A percentile compares a stretch with the other conserved stretches of the same genome.
These are phyloP conservation scores for Lasiosphaeria miniovina DNA, from an alignment of 495 filamentous ascomycete genomes.

Conservation along the genomic window DNA sequence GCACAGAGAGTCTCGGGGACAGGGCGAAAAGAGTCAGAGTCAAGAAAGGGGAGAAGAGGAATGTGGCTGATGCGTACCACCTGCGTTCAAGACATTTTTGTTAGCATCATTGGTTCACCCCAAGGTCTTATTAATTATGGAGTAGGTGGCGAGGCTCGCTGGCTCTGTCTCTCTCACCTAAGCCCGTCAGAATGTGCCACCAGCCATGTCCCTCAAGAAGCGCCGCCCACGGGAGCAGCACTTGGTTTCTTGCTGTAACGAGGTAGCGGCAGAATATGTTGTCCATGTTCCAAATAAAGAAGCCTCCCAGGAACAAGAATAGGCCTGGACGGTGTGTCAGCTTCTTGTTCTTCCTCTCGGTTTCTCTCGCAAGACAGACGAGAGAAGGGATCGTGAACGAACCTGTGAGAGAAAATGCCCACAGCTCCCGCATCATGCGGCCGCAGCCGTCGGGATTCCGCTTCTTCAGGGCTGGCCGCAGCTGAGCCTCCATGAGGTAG, in stretches of 20 bases:
- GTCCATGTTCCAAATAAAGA: slow-evolving; percentile 84
- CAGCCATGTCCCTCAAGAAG: slow-evolving; percentile 92
- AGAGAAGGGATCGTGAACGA: neutral
- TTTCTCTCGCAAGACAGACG: neutral
- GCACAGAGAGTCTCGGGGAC: slow-evolving; percentile 35
- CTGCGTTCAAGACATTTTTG: slow-evolving; percentile 19
- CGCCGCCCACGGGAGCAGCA: slow-evolving; percentile 87
- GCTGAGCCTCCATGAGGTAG: slow-evolving; percentile 82
- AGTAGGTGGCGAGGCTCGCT: neutral
- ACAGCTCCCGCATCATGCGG: slow-evolving; percentile 76
- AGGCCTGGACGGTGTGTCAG: slow-evolving; percentile 45
- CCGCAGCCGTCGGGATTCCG: slow-evolving; percentile 54
- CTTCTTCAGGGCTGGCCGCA: slow-evolving; percentile 58
- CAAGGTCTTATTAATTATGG: slow-evolving; percentile 2
- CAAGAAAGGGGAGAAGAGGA: neutral
- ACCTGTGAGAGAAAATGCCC: slow-evolving; percentile 46
- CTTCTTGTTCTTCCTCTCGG: neutral
- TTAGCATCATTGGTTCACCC: neutral
- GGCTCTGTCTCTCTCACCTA: slow-evolving; percentile 21
- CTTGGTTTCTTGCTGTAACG: slow-evolving; percentile 62
- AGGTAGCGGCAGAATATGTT: slow-evolving; percentile 75
- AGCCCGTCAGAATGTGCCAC: slow-evolving; percentile 69
- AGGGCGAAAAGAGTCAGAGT: neutral
- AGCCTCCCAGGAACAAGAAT: slow-evolving; percentile 75
- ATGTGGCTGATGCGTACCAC: slow-evolving; percentile 31